Conservation (phyloP, 345 rosid genomes). For the Gossypium longicalyx region DNA sequence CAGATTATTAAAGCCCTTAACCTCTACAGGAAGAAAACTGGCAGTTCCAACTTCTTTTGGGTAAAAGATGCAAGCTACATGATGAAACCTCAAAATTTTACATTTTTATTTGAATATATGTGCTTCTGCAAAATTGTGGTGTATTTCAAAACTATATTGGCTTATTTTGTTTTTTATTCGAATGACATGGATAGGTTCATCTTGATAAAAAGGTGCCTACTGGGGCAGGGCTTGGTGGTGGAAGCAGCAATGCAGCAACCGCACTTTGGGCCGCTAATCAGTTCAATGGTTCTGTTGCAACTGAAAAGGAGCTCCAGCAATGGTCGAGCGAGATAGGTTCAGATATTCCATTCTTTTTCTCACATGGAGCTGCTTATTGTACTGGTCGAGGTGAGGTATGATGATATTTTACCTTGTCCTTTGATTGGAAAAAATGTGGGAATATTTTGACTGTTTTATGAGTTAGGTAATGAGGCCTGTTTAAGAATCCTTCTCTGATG, state of each 20-base stretch:
- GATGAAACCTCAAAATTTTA: background rate
- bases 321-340: constrained; percentile 99
- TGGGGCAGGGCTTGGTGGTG: constrained; percentile 97
- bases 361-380: constrained; percentile 93
- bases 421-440: constrained; percentile 1
- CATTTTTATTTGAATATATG: background rate
- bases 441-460: background rate
- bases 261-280: constrained; percentile 99
- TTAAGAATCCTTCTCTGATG: background rate
- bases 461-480: background rate
- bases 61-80: constrained; percentile 31
- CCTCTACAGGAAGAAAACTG: constrained; percentile 85
- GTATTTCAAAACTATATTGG: background rate
- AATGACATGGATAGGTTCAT: constrained; percentile 56
- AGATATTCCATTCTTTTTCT: constrained; percentile 94
- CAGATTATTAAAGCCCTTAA: constrained; percentile 96
- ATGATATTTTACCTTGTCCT: background rate
- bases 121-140: background rate
- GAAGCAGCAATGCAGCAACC: constrained; percentile 97
- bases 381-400: constrained; percentile 98
- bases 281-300: constrained; percentile 64
- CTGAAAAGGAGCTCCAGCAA: constrained; percentile 87
- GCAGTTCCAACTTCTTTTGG: constrained; percentile 73
- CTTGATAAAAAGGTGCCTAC: constrained; percentile 86
- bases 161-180: background rate